phyloP scores from a whole-genome alignment of 176 grass and related monocot genomes.

The Melocanna baccifera region DNA sequence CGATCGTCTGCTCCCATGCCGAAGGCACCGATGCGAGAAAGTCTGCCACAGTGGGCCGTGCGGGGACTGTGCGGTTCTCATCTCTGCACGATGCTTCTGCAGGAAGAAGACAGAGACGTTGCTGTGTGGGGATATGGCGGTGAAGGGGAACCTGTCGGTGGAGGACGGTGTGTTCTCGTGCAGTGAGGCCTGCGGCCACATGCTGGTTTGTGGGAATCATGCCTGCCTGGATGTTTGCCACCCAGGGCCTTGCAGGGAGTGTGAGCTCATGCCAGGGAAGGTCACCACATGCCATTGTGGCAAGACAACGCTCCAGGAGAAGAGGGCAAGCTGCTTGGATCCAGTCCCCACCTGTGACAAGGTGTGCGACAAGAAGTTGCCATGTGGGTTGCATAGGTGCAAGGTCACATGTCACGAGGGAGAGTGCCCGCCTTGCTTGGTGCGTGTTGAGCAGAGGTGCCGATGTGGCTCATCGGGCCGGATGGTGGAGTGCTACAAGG shows the following conservation, averaged over 20 bases:
- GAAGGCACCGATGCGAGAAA: slow-evolving; percentile 61
- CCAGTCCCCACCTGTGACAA: slow-evolving; percentile 72
- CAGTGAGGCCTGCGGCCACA: slow-evolving; percentile 39
- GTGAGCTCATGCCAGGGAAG: slow-evolving; percentile 59
- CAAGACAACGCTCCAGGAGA: slow-evolving; percentile 57
- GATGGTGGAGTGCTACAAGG: slow-evolving; percentile 74
- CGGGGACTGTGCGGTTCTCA: slow-evolving; percentile 50
- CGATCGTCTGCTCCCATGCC: slow-evolving; percentile 52
- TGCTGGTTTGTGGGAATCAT: slow-evolving; percentile 71
- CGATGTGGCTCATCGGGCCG: slow-evolving; percentile 62
- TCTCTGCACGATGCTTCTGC: slow-evolving; percentile 70
- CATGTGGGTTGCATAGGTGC: slow-evolving; percentile 69
- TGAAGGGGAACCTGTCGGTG: slow-evolving; percentile 57
- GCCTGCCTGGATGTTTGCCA: slow-evolving; percentile 72
- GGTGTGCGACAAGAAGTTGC: slow-evolving; percentile 63
- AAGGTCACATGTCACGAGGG: slow-evolving; percentile 79
- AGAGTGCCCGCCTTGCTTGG: slow-evolving; percentile 62
- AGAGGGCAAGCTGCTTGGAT: slow-evolving; percentile 71
- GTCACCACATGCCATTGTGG: slow-evolving; percentile 80
- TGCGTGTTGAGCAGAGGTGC: slow-evolving; percentile 72
- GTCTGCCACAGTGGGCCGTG: slow-evolving; percentile 77
- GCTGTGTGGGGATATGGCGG: slow-evolving; percentile 62
- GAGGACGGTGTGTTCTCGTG: slow-evolving; percentile 71
- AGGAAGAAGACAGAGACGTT: slow-evolving; percentile 64
- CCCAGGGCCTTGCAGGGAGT: slow-evolving; percentile 68